Percentiles rank a stretch among this genome's conserved stretches.
These are phyloP conservation scores for Lodderomyces pseudojiufengensis DNA, from an alignment of 1,139 yeast genomes.

Conservation along the genomic window DNA sequence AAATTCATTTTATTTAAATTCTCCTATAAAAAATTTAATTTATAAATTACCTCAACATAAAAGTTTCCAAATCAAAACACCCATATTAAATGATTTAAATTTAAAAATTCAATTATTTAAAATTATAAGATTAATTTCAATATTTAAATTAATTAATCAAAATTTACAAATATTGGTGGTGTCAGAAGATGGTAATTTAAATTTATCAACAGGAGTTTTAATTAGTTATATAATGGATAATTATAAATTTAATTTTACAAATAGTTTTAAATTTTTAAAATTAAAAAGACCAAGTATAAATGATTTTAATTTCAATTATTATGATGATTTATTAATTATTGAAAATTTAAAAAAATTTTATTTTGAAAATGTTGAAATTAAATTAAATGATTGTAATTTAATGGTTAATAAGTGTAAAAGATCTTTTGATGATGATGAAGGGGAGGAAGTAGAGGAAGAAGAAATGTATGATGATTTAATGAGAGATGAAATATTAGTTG, in stretches of 20 bases:
- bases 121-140: constrained; percentile 34
- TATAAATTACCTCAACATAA: constrained; percentile 30
- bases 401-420: constrained; percentile 38
- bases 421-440: constrained; percentile 21
- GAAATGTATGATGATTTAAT: constrained; percentile 9
- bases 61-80: constrained; percentile 28
- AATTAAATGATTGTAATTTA: constrained; percentile 23
- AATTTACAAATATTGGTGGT: constrained; percentile 35
- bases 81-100: constrained; percentile 37
- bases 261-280: constrained; percentile 22
- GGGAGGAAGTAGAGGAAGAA: too few relatives aligned
- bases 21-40: constrained; percentile 28
- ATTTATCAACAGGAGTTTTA: constrained; percentile 33
- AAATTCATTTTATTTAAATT: constrained; percentile 34
- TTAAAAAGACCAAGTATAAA: constrained; percentile 19
- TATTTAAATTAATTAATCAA: constrained; percentile 32
- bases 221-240: constrained; percentile 43
- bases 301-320: constrained; percentile 30
- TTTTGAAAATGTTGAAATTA: constrained; percentile 32
- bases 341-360: constrained; percentile 41
- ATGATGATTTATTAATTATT: constrained; percentile 40
- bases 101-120: constrained; percentile 38
- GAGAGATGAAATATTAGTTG: constrained; percentile 14
- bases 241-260: constrained; percentile 34
- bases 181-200: constrained; percentile 28